Evolutionary conservation across 805 yeast species (phyloP).

Genomic region (Spathaspora sp.): DNA sequence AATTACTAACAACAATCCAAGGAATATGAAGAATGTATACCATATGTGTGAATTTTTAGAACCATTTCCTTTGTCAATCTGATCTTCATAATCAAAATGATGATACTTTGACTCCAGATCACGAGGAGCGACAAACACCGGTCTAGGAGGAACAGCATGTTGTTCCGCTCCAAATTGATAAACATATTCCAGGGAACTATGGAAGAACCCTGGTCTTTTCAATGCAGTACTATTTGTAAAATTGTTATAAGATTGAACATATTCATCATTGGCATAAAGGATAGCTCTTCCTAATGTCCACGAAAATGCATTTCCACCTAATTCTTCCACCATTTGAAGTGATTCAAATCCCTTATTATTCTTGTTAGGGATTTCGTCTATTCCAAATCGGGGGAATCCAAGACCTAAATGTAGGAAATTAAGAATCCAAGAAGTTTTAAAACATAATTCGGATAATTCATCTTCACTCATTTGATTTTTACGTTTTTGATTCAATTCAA

Average conservation of each 20-base stretch:
- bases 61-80: background rate
- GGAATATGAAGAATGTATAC: conserved; percentile 34
- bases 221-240: conserved; percentile 4
- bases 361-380: conserved; percentile 25
- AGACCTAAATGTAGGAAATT: conserved; percentile 57
- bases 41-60: conserved; percentile 34
- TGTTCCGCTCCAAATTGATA: conserved; percentile 55
- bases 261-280: conserved; percentile 57
- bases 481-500: conserved; percentile 28
- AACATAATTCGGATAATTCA: conserved; percentile 54
- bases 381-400: conserved; percentile 53
- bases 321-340: conserved; percentile 41
- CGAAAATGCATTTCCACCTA: conserved; percentile 43
- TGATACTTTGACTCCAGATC: conserved; percentile 14
- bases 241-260: conserved; percentile 38
- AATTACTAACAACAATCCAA: conserved; percentile 19
- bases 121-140: conserved; percentile 27
- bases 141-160: conserved; percentile 38
- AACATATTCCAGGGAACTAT: conserved; percentile 44
- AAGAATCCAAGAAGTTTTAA: conserved; percentile 57
- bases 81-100: conserved; percentile 27
- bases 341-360: conserved; percentile 24
- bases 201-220: conserved; percentile 44
- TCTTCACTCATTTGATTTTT: conserved; percentile 32
- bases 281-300: conserved; percentile 64